Conservation (phyloP, 495 filamentous ascomycete genomes). For the Neurospora sp. region DNA sequence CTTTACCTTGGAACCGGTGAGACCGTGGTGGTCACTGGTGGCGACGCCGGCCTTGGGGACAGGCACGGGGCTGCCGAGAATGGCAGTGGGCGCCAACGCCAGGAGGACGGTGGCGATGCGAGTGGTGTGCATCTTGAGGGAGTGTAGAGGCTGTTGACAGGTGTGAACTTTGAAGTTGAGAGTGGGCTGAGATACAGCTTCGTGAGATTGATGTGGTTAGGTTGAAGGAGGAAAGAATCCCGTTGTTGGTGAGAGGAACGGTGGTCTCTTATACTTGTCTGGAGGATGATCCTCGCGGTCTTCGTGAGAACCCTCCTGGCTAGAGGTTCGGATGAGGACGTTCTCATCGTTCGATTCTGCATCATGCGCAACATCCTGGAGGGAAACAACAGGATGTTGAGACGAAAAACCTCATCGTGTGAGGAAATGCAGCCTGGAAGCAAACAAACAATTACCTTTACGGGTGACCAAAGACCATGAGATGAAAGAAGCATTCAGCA, state of each 20-base stretch:
- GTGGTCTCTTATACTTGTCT: not conserved
- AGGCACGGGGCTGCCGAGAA: not conserved
- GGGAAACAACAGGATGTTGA: not conserved
- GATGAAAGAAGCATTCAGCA: not conserved
- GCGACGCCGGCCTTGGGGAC: not conserved
- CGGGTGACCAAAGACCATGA: not conserved
- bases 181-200: not conserved
- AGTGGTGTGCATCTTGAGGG: not conserved
- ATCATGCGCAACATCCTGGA: not conserved
- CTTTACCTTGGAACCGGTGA: not conserved
- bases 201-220: not conserved
- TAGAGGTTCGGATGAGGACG: not conserved
- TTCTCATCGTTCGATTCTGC: not conserved
- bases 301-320: not conserved
- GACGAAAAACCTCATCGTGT: not conserved
- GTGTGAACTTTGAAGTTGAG: not conserved
- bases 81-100: not conserved
- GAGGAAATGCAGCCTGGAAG: not conserved
- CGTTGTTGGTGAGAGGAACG: not conserved
- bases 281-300: not conserved
- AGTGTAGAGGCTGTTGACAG: not conserved
- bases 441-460: not conserved
- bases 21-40: not conserved
- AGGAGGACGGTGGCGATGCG: not conserved
- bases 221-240: not conserved